Conservation (phyloP, 2,329 filamentous ascomycete species). For the Penicillium sp. region DNA sequence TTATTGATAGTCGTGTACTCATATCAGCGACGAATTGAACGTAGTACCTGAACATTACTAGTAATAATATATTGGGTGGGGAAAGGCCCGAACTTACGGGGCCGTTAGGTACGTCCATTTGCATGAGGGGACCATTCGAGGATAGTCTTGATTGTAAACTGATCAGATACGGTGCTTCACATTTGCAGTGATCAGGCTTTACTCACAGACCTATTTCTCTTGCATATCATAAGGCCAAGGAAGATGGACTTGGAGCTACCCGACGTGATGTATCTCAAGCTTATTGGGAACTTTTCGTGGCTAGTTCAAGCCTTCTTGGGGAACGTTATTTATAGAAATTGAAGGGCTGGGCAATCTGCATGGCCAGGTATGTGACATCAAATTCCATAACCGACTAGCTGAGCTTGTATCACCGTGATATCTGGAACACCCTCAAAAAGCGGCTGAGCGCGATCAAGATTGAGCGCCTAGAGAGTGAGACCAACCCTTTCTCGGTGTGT, state of each 20-base stretch:
- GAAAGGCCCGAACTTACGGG: no score
- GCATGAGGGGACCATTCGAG: no score
- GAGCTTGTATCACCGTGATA: conserved; percentile 40
- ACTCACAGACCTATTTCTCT: no score
- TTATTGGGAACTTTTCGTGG: conserved; percentile 48
- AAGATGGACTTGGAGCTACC: conserved; percentile 55
- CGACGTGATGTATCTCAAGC: conserved; percentile 50
- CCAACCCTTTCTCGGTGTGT: conserved; percentile 52
- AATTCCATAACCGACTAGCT: conserved; percentile 50
- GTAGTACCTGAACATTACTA: no score
- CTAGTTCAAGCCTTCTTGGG: conserved; percentile 49
- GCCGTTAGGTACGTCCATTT: no score
- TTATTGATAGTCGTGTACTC: no score
- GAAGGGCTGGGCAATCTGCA: conserved; percentile 42
- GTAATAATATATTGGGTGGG: no score
- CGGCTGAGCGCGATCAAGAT: conserved; percentile 33
- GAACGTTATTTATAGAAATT: conserved; percentile 44
- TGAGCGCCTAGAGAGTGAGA: conserved; percentile 11
- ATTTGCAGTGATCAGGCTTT: no score
- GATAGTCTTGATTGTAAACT: no score
- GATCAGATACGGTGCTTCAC: no score
- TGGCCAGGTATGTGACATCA: conserved; percentile 49
- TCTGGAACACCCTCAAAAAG: conserved; percentile 50
- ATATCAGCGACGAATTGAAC: no score
- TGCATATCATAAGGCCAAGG: conserved; percentile 40